phyloP scores from a whole-genome alignment of 352 stramenopile genomes.

The Phytophthora idaei region DNA sequence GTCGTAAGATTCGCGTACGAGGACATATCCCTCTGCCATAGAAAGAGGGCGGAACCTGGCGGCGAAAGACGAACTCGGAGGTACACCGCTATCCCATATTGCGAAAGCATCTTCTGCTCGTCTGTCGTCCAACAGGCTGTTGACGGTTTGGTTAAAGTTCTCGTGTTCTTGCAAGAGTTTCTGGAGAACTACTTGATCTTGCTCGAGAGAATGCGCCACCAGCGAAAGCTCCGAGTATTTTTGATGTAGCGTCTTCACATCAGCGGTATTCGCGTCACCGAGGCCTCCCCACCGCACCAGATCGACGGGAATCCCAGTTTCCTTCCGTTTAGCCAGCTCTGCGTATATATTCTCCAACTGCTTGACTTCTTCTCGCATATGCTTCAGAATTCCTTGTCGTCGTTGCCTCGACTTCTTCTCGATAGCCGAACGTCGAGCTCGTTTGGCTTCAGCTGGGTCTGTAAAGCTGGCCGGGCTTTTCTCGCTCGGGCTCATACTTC shows the following conservation, averaged over 20 bases:
- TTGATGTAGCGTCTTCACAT: slow-evolving; percentile 3
- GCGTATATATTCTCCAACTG: slow-evolving; percentile 47
- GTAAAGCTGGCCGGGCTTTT: slow-evolving; percentile 5
- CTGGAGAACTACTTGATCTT: slow-evolving; percentile 44
- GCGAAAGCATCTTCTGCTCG: slow-evolving; percentile 7
- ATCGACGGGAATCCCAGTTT: slow-evolving; percentile 15
- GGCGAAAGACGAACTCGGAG: slow-evolving; percentile 39
- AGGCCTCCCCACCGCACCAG: not conserved
- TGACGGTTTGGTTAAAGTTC: slow-evolving; percentile 29
- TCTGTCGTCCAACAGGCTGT: slow-evolving; percentile 4
- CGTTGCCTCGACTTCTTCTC: slow-evolving; percentile 51
- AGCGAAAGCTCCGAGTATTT: slow-evolving; percentile 44
- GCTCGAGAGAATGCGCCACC: slow-evolving; percentile 39
- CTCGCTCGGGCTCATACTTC: slow-evolving; percentile 15
- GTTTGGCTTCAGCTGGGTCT: slow-evolving; percentile 23
- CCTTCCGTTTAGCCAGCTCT: slow-evolving; percentile 33
- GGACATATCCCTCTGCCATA: slow-evolving; percentile 33
- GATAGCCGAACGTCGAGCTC: slow-evolving; percentile 51
- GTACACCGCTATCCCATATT: slow-evolving; percentile 34
- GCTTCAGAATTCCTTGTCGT: slow-evolving; percentile 20
- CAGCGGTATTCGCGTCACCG: not conserved
- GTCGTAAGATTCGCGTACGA: slow-evolving; percentile 56
- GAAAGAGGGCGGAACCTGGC: slow-evolving; percentile 31
- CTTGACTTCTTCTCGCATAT: slow-evolving; percentile 61
- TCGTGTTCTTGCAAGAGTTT: slow-evolving; percentile 31